Base-by-base conservation (phyloP, 495 filamentous ascomycete species). In the Venustampulla echinocandica region DNA sequence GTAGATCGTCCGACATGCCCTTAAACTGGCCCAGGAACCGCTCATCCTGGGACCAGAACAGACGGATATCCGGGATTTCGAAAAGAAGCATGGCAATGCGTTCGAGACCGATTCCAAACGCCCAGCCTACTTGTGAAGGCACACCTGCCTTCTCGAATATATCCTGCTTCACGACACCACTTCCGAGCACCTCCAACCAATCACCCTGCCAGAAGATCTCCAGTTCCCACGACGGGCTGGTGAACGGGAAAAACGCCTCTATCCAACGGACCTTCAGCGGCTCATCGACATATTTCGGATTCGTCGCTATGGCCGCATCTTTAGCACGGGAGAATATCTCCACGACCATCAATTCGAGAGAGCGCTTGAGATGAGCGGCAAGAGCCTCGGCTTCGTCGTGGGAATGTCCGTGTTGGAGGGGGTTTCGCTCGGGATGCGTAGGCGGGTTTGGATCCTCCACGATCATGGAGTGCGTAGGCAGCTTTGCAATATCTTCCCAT, bases 181-280 rank as follows among this genome's bases (percentile, higher is more conserved):
- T 95, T 3, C 93, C 92, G 2, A 98, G 73, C 4, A 97, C 74
- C 66, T 97, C 92, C 4, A 98, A 79, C 92, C 92, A 98, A 55
- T 87, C 82, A 32, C 83, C 88, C 60, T 87, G 80, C 80, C 90
- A 97, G 69, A 85, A 89, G 13, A 98, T 86, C 61, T 98, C 92
- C 10, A 98, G 71, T 55, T 98, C 92, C 87, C 87, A 98, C 0
- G 82, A 89, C 0, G 93, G 92, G 33, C 79, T 85, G 0, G 92
- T 98, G 61, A 96, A 97, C 5, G 92, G 92, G 68, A 98, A 88
- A 64, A 94, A 97, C 2, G 92, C 88, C 60, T 96, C 90, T 2
- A 97, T 81, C 92, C 92, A 98, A 42, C 92, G 79, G 36, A 95
- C 77, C 57, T 77, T 81, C 34, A 97, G 65, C 19, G 90, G 87